A percentile compares a stretch with the other conserved stretches of the same genome.
Conservation (phyloP, 768 basidiomycete genomes). For the Mycena venus region DNA sequence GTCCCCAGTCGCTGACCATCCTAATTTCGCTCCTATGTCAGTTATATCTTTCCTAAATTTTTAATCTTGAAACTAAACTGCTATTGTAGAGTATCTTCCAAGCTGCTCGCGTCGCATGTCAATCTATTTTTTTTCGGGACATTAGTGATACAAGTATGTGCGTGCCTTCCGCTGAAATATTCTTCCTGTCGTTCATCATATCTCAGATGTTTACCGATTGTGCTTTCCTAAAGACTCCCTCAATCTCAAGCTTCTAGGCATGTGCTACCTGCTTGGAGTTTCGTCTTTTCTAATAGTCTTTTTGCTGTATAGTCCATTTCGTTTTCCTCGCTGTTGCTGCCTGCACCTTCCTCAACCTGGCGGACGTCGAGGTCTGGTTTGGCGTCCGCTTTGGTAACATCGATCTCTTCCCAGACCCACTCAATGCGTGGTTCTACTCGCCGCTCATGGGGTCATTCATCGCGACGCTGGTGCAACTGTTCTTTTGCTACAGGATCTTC, state of each 20-base stretch:
- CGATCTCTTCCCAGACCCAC: background rate
- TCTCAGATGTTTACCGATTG: constrained; percentile 24
- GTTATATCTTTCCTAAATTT: too few species aligned
- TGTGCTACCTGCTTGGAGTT: background rate
- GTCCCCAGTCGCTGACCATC: too few species aligned
- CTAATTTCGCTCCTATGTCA: too few species aligned
- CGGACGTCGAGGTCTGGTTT: constrained; percentile 23
- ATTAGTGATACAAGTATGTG: background rate
- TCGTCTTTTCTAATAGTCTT: background rate
- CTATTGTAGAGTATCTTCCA: too few species aligned
- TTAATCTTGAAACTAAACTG: too few species aligned
- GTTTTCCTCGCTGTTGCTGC: constrained; percentile 1
- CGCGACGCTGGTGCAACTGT: background rate
- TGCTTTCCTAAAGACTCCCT: constrained; percentile 9
- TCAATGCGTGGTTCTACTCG: background rate
- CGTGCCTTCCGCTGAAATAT: too few species aligned
- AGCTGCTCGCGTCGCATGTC: background rate
- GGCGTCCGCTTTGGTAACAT: constrained; percentile 20
- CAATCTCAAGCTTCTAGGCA: constrained; percentile 12
- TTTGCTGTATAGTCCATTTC: constrained; percentile 16
- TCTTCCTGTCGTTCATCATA: too few species aligned
- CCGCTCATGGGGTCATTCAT: constrained; percentile 20
- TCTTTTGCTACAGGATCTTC: background rate
- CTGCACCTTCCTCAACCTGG: constrained; percentile 1
- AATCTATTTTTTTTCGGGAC: background rate